Evolutionary conservation across 371 early-diverging fungal species (phyloP).

Genomic region (Mortierella sp.): DNA sequence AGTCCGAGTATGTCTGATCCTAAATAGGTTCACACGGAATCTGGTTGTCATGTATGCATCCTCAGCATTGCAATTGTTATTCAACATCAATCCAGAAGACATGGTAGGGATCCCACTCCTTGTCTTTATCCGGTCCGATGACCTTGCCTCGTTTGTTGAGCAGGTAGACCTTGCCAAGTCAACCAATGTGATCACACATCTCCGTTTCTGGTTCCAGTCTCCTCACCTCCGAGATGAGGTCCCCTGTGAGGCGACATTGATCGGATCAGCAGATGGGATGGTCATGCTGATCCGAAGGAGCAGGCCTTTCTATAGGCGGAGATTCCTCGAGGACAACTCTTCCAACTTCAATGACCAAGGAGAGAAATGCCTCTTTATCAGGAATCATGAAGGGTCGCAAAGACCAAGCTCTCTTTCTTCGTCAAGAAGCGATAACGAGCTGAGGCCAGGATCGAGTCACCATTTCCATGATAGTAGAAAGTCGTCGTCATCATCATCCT

Average conservation of each 20-base stretch:
- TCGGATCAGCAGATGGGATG: slow-evolving; percentile 13
- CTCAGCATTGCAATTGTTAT: slow-evolving; percentile 2
- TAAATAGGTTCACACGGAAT: slow-evolving; percentile 20
- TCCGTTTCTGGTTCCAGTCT: slow-evolving; percentile 28
- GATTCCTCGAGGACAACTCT: too few relatives aligned
- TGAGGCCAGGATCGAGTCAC: too few relatives aligned
- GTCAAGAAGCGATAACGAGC: too few relatives aligned
- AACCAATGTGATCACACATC: slow-evolving; percentile 8
- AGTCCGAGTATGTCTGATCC: slow-evolving; percentile 25
- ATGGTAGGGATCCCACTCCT: slow-evolving; percentile 18
- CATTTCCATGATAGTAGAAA: too few relatives aligned
- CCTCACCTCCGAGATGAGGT: slow-evolving; percentile 18
- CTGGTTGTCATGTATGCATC: slow-evolving; percentile 27
- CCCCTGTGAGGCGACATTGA: slow-evolving; percentile 18
- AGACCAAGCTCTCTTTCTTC: too few relatives aligned
- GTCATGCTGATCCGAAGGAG: neutral
- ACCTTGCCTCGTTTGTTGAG: slow-evolving; percentile 14
- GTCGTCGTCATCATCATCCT: too few relatives aligned
- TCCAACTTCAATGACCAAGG: too few relatives aligned
- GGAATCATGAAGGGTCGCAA: too few relatives aligned
- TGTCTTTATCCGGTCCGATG: slow-evolving; percentile 20
- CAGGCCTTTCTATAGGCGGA: too few relatives aligned
- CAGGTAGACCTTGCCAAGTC: slow-evolving; percentile 22
- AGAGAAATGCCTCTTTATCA: too few relatives aligned
- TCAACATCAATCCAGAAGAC: slow-evolving; percentile 14